These are phyloP conservation scores for Quercus cerris DNA, from an alignment of 306 rosid species.

Conservation along the genomic window DNA sequence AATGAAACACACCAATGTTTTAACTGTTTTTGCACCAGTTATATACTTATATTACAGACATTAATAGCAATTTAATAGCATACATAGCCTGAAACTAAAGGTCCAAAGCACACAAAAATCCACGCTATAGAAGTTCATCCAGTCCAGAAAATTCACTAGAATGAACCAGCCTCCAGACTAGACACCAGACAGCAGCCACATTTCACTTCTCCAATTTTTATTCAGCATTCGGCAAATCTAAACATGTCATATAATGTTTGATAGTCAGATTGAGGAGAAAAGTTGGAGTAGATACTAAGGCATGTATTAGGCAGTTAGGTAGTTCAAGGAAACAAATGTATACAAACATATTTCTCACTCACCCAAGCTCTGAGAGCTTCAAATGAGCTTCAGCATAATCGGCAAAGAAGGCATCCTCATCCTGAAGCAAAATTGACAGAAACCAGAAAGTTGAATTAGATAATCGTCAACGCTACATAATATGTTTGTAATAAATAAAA, in stretches of 20 bases:
- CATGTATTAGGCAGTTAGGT: background rate
- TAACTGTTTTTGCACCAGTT: background rate
- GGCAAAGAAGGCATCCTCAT: constrained; percentile 49
- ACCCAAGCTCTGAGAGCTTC: constrained; percentile 59
- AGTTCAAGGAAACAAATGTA: background rate
- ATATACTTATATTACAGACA: background rate
- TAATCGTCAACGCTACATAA: background rate
- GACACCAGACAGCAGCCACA: background rate
- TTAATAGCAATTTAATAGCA: background rate
- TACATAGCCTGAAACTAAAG: background rate
- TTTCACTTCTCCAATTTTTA: background rate
- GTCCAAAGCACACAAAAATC: background rate
- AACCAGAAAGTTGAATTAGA: background rate
- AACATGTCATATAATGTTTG: background rate
- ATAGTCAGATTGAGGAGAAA: background rate
- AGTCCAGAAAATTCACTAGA: background rate
- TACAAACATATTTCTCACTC: constrained; percentile 3
- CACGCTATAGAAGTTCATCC: background rate
- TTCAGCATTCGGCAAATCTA: constrained; percentile 32
- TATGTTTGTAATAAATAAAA: background rate
- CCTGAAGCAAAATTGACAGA: constrained; percentile 21
- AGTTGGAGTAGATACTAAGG: no score
- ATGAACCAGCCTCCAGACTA: background rate
- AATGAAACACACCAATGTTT: background rate
- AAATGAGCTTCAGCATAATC: constrained; percentile 52